These are phyloP conservation scores for Leishmania turanica DNA, from an alignment of 208 protist genomes.

Conservation along the genomic window DNA sequence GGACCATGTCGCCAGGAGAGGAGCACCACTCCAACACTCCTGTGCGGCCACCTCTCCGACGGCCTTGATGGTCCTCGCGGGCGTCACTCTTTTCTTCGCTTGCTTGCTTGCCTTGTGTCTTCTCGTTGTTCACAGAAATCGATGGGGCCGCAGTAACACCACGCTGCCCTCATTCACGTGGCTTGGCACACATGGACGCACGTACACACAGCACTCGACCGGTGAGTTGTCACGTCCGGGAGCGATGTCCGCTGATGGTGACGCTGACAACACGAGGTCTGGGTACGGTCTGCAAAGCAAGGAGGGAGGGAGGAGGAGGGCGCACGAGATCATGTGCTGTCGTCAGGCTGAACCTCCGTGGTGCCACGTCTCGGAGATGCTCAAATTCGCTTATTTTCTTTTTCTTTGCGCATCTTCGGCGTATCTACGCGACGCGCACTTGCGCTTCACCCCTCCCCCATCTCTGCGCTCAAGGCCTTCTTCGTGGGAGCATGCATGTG, in stretches of 20 bases:
- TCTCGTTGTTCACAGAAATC: not conserved
- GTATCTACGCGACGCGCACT: not conserved
- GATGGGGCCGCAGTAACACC: not conserved
- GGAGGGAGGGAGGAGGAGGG: not conserved
- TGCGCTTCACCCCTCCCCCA: not conserved
- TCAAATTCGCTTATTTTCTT: not conserved
- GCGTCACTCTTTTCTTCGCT: not conserved
- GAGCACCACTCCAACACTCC: not conserved
- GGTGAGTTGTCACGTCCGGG: not conserved
- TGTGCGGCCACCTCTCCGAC: not conserved
- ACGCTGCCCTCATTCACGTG: not conserved
- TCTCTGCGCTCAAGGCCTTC: not conserved
- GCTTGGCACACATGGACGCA: not conserved
- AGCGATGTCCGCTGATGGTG: not conserved
- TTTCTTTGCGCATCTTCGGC: not conserved
- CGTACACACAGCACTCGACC: not conserved
- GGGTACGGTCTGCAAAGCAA: not conserved
- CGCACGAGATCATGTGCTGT: not conserved
- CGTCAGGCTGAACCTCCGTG: not conserved
- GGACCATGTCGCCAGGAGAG: not conserved
- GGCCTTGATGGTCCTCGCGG: not conserved
- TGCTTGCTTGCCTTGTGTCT: not conserved
- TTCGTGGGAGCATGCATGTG: not conserved
- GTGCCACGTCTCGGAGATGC: not conserved
- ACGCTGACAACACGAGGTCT: not conserved